phyloP scores from a whole-genome alignment of 345 rosid species.

The Punica granatum region DNA sequence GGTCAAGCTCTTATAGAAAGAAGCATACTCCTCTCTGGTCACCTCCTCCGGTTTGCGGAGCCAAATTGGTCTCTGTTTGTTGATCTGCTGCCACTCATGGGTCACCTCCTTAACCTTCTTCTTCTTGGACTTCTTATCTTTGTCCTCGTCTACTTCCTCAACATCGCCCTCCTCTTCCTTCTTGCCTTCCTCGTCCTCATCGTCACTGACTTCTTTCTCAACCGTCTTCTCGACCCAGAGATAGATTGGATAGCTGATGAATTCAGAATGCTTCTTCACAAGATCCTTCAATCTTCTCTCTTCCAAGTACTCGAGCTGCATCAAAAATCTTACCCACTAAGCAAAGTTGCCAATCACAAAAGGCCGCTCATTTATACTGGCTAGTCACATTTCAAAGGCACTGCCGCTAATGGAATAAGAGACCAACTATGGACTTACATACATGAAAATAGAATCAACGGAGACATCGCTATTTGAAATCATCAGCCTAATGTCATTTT shows the following conservation, averaged over 20 bases:
- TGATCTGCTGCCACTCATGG: constrained; percentile 44
- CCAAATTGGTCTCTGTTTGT: constrained; percentile 54
- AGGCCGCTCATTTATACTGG: too few relatives aligned
- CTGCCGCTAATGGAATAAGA: background rate
- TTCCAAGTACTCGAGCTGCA: constrained; percentile 42
- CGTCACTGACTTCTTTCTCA: constrained; percentile 47
- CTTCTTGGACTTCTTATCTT: constrained; percentile 38
- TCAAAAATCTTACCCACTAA: background rate
- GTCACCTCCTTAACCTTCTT: constrained; percentile 50
- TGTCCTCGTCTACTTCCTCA: constrained; percentile 45
- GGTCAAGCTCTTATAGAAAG: constrained; percentile 53
- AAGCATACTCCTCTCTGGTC: constrained; percentile 40
- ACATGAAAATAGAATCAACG: too few relatives aligned
- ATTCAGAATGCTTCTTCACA: constrained; percentile 52
- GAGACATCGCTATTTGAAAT: too few relatives aligned
- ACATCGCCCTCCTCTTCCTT: constrained; percentile 42
- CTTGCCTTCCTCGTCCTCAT: constrained; percentile 47
- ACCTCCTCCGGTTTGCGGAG: constrained; percentile 42
- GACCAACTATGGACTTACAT: too few relatives aligned
- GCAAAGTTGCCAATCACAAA: background rate
- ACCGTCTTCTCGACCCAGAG: constrained; percentile 43
- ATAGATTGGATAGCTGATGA: constrained; percentile 52
- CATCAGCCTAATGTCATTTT: too few relatives aligned
- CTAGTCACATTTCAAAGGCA: too few relatives aligned
- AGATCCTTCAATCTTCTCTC: constrained; percentile 52